A percentile compares a stretch with the other conserved stretches of the same genome.
phyloP scores from a whole-genome alignment of 768 basidiomycete genomes.

The Suillus paluster region DNA sequence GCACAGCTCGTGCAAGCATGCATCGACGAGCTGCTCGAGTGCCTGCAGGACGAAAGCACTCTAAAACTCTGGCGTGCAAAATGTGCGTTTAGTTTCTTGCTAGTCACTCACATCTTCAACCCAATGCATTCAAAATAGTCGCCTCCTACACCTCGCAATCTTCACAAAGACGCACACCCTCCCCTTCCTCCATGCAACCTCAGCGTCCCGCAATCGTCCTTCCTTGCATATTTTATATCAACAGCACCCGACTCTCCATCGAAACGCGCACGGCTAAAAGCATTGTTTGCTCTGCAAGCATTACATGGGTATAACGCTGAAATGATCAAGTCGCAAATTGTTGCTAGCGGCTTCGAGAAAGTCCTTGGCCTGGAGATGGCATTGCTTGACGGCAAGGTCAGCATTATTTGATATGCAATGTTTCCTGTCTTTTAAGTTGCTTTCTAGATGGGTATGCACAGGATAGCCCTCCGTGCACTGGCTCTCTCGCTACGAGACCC shows the following conservation, averaged over 20 bases:
- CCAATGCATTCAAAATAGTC: conserved; percentile 35
- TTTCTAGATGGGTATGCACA: conserved; percentile 3
- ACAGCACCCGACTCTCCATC: conserved; percentile 80
- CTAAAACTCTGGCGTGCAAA: conserved; percentile 75
- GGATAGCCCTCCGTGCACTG: neutral
- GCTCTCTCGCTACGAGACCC: conserved; percentile 62
- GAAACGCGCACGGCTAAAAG: conserved; percentile 75
- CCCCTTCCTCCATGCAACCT: neutral
- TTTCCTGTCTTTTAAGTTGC: neutral
- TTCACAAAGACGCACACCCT: conserved; percentile 1
- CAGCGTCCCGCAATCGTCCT: conserved; percentile 23
- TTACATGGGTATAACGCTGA: conserved; percentile 18
- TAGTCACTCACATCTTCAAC: conserved; percentile 3
- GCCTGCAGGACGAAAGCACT: conserved; percentile 53
- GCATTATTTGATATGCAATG: neutral
- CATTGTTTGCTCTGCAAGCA: conserved; percentile 74
- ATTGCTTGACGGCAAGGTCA: conserved; percentile 79
- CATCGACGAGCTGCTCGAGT: conserved; percentile 54
- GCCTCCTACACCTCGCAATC: conserved; percentile 53
- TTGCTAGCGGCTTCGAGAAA: conserved; percentile 41
- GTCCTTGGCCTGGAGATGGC: conserved; percentile 75
- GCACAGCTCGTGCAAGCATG: conserved; percentile 62
- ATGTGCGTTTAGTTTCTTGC: conserved; percentile 40
- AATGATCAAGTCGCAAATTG: conserved; percentile 26
- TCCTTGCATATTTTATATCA: conserved; percentile 75